Evolutionary conservation across 352 stramenopile genomes (phyloP).

Genomic region (Globisporangium megalacanthum): DNA sequence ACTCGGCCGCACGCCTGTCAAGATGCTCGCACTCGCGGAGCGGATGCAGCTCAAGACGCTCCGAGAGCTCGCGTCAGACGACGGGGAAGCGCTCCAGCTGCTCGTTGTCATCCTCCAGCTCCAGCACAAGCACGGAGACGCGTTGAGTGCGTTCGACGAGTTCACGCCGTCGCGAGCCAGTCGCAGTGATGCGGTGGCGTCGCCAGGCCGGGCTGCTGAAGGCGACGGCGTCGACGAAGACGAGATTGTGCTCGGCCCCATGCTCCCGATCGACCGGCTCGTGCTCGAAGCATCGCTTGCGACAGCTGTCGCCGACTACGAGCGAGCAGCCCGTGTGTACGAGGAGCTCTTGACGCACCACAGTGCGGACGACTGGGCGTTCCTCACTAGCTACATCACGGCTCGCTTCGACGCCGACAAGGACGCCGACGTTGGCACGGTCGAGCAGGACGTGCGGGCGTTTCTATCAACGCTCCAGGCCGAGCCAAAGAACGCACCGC

Average conservation of each 20-base stretch:
- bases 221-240: slow-evolving; percentile 74
- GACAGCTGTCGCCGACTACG: slow-evolving; percentile 43
- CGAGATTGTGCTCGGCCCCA: slow-evolving; percentile 77
- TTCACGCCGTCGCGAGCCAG: slow-evolving; percentile 30
- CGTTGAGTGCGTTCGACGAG: slow-evolving; percentile 71
- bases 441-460: slow-evolving; percentile 24
- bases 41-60: slow-evolving; percentile 81
- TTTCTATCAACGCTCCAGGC: slow-evolving; percentile 44
- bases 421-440: slow-evolving; percentile 15
- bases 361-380: slow-evolving; percentile 82
- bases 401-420: slow-evolving; percentile 32
- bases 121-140: slow-evolving; percentile 57
- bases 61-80: slow-evolving; percentile 40
- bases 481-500: slow-evolving; percentile 38
- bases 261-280: slow-evolving; percentile 74
- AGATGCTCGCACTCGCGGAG: slow-evolving; percentile 75
- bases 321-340: slow-evolving; percentile 49
- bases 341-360: slow-evolving; percentile 54
- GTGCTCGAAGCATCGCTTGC: slow-evolving; percentile 60
- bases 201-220: slow-evolving; percentile 53
- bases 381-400: slow-evolving; percentile 60
- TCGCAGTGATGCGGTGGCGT: neutral
- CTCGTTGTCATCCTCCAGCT: slow-evolving; percentile 68
- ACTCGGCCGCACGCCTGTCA: slow-evolving; percentile 46
- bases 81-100: slow-evolving; percentile 70